These are phyloP conservation scores for Oryza longistaminata DNA, from an alignment of 176 grass and related monocot species.

Conservation along the genomic window DNA sequence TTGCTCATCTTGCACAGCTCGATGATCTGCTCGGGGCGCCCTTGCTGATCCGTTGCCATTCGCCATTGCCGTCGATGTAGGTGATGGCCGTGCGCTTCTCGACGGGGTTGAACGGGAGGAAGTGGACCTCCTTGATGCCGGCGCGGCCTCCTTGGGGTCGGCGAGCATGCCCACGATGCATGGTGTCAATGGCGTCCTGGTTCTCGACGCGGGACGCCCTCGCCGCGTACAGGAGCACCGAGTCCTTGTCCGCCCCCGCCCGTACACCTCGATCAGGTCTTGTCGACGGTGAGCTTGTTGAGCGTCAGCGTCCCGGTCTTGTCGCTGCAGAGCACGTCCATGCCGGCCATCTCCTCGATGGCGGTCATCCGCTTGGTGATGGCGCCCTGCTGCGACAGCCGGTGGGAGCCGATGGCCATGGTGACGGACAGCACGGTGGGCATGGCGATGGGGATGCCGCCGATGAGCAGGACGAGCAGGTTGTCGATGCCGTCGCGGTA, in stretches of 20 bases:
- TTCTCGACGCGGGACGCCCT: conserved; percentile 78
- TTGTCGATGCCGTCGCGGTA: conserved; percentile 94
- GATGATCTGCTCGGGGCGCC: conserved; percentile 94
- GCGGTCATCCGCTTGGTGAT: conserved; percentile 99
- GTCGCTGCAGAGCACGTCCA: conserved; percentile 97
- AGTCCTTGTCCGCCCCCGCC: conserved; percentile 66
- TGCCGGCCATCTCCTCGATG: conserved; percentile 99
- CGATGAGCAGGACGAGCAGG: conserved; percentile 91
- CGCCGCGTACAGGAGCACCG: conserved; percentile 73
- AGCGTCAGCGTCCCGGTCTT: conserved; percentile 95
- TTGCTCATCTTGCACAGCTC: conserved; percentile 73
- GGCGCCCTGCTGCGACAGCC: conserved; percentile 82
- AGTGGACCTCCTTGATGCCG: conserved; percentile 88
- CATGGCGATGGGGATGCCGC: conserved; percentile 96
- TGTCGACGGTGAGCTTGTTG: conserved; percentile 97
- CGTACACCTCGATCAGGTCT: conserved; percentile 76
- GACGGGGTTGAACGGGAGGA: conserved; percentile 88
- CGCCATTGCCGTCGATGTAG: conserved; percentile 75
- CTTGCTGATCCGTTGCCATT: conserved; percentile 90
- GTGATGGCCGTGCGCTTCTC: conserved; percentile 97
- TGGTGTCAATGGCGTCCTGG: conserved; percentile 88
- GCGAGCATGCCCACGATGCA: conserved; percentile 86
- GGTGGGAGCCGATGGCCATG: conserved; percentile 98
- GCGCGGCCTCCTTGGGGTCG: conserved; percentile 77
- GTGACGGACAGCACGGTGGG: conserved; percentile 90